A percentile compares a stretch with the other conserved stretches of the same genome.
These are phyloP conservation scores for Henckelia pumila DNA, from an alignment of 257 asterid species.

Conservation along the genomic window DNA sequence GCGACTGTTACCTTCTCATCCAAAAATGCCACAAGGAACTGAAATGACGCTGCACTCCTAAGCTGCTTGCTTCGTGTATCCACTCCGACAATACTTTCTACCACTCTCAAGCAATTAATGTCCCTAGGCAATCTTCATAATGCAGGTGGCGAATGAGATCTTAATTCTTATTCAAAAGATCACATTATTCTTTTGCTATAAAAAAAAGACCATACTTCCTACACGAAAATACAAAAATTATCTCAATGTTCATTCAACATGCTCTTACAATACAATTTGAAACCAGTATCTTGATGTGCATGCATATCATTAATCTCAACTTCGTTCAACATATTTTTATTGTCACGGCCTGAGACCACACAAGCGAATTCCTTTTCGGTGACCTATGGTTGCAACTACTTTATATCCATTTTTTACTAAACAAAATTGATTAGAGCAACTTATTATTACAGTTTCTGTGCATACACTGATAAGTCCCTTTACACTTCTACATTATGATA, in stretches of 20 bases:
- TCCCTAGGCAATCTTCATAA: constrained; percentile 65
- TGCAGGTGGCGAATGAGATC: background rate
- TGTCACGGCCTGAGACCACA: too few species aligned
- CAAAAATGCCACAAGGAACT: constrained; percentile 59
- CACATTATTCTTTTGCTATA: too few species aligned
- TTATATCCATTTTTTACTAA: too few species aligned
- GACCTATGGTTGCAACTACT: too few species aligned
- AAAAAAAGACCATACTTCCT: too few species aligned
- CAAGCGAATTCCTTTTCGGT: too few species aligned
- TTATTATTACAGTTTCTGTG: too few species aligned
- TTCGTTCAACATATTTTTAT: too few species aligned
- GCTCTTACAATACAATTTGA: background rate
- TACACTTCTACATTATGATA: too few species aligned
- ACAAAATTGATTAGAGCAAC: too few species aligned
- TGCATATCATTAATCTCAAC: background rate
- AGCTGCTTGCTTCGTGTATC: constrained; percentile 70
- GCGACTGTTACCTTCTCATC: constrained; percentile 49
- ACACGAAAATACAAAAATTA: too few species aligned
- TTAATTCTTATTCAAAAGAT: constrained; percentile 6
- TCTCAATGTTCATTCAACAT: background rate
- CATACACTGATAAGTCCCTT: too few species aligned
- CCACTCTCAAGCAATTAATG: constrained; percentile 71
- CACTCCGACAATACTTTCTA: constrained; percentile 62
- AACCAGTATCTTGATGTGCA: background rate
- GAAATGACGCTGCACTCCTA: constrained; percentile 67